A percentile compares a stretch with the other conserved stretches of the same genome.
Evolutionary conservation across 495 filamentous ascomycete species (phyloP).

Genomic region (Penicillium chermesinum): DNA sequence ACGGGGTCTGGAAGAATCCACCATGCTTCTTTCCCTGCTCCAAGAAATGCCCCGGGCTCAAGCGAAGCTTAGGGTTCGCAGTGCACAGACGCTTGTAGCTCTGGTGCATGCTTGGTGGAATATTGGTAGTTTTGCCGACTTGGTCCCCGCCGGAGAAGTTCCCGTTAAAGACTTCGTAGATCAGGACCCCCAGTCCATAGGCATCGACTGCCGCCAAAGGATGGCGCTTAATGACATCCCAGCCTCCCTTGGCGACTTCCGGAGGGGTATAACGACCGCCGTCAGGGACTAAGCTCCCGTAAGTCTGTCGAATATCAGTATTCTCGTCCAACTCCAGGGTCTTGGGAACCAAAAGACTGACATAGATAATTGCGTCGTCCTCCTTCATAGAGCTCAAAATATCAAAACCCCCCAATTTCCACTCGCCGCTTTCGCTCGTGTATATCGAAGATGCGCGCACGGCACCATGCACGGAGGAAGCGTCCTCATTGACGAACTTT

Average conservation of each 20-base stretch:
- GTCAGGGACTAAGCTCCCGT: slow-evolving; percentile 82
- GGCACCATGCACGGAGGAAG: slow-evolving; percentile 81
- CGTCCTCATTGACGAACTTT: slow-evolving; percentile 94
- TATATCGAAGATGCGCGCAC: slow-evolving; percentile 81
- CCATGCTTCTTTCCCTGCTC: slow-evolving; percentile 81
- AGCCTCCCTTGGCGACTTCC: slow-evolving; percentile 78
- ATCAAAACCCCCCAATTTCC: slow-evolving; percentile 94
- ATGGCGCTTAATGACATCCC: slow-evolving; percentile 80
- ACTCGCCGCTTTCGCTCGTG: slow-evolving; percentile 92
- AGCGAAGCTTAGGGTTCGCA: slow-evolving; percentile 78
- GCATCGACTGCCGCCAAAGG: slow-evolving; percentile 80
- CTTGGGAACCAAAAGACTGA: slow-evolving; percentile 48
- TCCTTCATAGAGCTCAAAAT: slow-evolving; percentile 92
- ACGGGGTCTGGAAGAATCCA: slow-evolving; percentile 84
- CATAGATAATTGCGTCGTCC: slow-evolving; percentile 86
- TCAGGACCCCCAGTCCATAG: slow-evolving; percentile 76
- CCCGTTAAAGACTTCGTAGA: slow-evolving; percentile 91
- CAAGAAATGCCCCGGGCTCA: slow-evolving; percentile 80
- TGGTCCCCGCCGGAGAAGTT: slow-evolving; percentile 65
- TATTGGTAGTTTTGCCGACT: slow-evolving; percentile 74
- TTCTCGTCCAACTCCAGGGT: neutral
- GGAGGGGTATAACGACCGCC: slow-evolving; percentile 76
- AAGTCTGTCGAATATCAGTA: slow-evolving; percentile 51
- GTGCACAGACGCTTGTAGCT: slow-evolving; percentile 84
- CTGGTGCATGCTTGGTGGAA: slow-evolving; percentile 81